Evolutionary conservation across 2,329 filamentous ascomycete genomes (phyloP), one percentile per base, ranked within the genome.

Genomic region (Colletotrichum incanum): DNA sequence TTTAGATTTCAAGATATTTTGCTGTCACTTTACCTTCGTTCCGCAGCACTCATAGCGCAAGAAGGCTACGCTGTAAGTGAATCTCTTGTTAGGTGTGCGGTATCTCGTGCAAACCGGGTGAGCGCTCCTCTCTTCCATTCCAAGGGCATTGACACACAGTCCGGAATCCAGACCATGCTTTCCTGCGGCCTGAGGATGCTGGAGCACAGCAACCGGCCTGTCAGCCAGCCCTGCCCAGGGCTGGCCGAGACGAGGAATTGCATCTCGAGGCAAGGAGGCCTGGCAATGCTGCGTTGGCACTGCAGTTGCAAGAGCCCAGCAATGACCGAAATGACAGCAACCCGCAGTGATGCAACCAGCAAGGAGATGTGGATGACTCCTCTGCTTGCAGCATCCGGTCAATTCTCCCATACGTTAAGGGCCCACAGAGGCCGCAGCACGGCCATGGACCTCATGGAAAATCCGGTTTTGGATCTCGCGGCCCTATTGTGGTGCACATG

Each of bases 361-460:
- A 45, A 34, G 41, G 31, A 56, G 31, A 54, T 18, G 7, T 23
- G 20, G 11, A 20, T 31, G 52, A 14, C 11, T 23, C 45, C 31
- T 58, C 49, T 49, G 68, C 64, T 55, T 67, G 41, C 68, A 61
- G 68, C 43, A 34, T 20, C n/a, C 49, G 45, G 26, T 20, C 50
- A 28, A 23, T 18, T 67, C 12, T 59, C 16, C n/a, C 37, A 45
- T 8, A 14, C 26, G 28, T 26, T 11, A 14, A 16, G 6, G 23
- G 34, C 59, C 45, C 59, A 39, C 59, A 50, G 20, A 26, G 23
- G 58, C 34, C 41, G 31, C 47, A 11, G 45, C 41, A 45, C 26
- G 41, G 39, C 62, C 28, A 37, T n/a, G 41, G 50, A 5, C 60
- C 37, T 20, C 28, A 37, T 34, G 43, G 28, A 20, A 59, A 55